Evolutionary conservation across 2,329 filamentous ascomycete species (phyloP).

Genomic region (Fusarium sp.): DNA sequence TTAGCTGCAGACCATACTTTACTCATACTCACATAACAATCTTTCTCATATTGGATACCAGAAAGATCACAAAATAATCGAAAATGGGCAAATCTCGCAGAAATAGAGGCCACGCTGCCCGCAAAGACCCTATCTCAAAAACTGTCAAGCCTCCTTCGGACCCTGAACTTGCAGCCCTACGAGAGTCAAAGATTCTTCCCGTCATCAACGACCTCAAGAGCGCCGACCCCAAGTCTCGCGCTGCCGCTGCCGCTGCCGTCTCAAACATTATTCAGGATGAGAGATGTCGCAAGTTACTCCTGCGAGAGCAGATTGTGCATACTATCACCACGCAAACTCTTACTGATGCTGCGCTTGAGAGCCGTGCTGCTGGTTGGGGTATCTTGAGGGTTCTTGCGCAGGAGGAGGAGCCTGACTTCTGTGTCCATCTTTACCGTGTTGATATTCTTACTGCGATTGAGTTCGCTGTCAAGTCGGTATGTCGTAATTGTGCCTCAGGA

Average conservation of each 20-base stretch:
- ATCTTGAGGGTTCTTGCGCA: conserved; percentile 70
- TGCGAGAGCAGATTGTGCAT: conserved; percentile 73
- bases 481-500: conserved; percentile 29
- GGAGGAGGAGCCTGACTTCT: conserved; percentile 75
- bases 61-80: not conserved
- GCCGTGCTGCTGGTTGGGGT: conserved; percentile 74
- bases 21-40: not conserved
- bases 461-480: conserved; percentile 64
- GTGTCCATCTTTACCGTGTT: conserved; percentile 70
- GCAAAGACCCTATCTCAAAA: conserved; percentile 67
- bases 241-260: conserved; percentile 68
- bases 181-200: conserved; percentile 72
- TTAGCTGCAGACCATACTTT: conserved; percentile 9
- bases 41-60: not conserved
- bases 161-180: conserved; percentile 70
- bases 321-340: conserved; percentile 72
- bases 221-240: conserved; percentile 68
- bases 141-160: conserved; percentile 70
- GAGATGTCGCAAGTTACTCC: conserved; percentile 71
- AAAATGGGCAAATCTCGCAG: conserved; percentile 70
- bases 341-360: conserved; percentile 71
- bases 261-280: conserved; percentile 71
- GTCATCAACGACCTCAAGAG: conserved; percentile 70
- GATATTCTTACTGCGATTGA: conserved; percentile 71
- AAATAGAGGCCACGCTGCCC: conserved; percentile 60